Evolutionary conservation across 495 filamentous ascomycete species (phyloP).

Genomic region (Thermochaetoides thermophila): DNA sequence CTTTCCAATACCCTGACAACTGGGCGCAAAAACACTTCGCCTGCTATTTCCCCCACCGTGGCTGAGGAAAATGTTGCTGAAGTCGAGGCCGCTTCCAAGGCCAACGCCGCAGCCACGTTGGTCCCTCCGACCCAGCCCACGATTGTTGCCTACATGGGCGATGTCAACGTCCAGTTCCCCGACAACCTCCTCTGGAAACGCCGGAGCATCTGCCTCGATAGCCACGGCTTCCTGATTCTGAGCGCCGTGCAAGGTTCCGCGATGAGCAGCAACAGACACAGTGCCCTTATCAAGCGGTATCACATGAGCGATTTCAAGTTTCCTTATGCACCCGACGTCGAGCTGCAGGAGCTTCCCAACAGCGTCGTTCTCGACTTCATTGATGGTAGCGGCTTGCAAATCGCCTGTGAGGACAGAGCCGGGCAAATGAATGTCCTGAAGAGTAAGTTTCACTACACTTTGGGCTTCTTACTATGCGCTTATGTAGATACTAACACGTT

Average conservation of each 20-base stretch:
- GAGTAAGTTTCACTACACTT: slow-evolving; percentile 42
- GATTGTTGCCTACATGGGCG: slow-evolving; percentile 54
- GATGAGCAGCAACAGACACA: slow-evolving; percentile 33
- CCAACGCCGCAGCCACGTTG: slow-evolving; percentile 10
- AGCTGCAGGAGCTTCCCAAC: slow-evolving; percentile 76
- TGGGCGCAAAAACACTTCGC: slow-evolving; percentile 40
- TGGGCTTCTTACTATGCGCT: no score
- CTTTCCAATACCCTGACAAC: slow-evolving; percentile 56
- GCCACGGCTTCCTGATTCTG: slow-evolving; percentile 60
- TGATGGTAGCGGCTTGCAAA: slow-evolving; percentile 70
- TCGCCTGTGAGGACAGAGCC: slow-evolving; percentile 65
- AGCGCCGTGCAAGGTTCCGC: slow-evolving; percentile 35
- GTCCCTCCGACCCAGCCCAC: slow-evolving; percentile 20
- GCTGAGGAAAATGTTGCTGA: slow-evolving; percentile 46
- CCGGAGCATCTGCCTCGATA: slow-evolving; percentile 63
- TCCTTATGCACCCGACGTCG: slow-evolving; percentile 71
- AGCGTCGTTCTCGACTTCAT: slow-evolving; percentile 73
- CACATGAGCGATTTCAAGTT: slow-evolving; percentile 66
- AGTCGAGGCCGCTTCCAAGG: slow-evolving; percentile 24
- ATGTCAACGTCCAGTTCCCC: slow-evolving; percentile 87
- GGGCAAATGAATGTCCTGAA: slow-evolving; percentile 54
- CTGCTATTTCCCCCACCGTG: slow-evolving; percentile 41
- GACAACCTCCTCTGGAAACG: slow-evolving; percentile 89
- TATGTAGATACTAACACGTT: background rate
- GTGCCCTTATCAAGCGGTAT: slow-evolving; percentile 47